Percentiles rank a stretch among this genome's conserved stretches.
These are phyloP conservation scores for Leucoagaricus sp. DNA, from an alignment of 1,284 basidiomycete species.

Conservation along the genomic window DNA sequence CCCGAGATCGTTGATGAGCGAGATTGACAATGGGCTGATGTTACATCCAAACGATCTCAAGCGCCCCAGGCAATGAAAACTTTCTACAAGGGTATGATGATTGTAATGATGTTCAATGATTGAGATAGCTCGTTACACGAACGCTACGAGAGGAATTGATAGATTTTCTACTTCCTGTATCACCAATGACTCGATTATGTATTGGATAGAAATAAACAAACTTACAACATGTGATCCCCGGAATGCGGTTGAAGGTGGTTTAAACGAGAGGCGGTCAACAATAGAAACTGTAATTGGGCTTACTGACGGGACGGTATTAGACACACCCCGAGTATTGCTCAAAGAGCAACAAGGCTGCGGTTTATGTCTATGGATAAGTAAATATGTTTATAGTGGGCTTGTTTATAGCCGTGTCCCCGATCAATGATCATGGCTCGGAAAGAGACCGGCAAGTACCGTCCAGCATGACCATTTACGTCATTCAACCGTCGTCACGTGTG, in stretches of 20 bases:
- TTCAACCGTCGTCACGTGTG: too few species aligned
- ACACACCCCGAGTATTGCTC: too few species aligned
- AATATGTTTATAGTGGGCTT: too few species aligned
- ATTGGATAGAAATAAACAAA: neutral
- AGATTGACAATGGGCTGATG: slow-evolving; percentile 48
- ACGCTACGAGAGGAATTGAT: slow-evolving; percentile 9
- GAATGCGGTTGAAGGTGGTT: neutral
- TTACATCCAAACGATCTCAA: slow-evolving; percentile 39
- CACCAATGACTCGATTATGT: slow-evolving; percentile 4
- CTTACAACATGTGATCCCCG: neutral
- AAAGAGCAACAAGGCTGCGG: too few species aligned
- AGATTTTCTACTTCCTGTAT: neutral
- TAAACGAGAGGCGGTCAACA: too few species aligned
- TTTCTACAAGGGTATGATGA: neutral
- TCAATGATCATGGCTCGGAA: too few species aligned
- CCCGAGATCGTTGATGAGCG: slow-evolving; percentile 34
- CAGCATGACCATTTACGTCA: too few species aligned
- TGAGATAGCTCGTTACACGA: neutral
- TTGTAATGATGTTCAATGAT: slow-evolving; percentile 3
- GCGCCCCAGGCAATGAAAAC: slow-evolving; percentile 20
- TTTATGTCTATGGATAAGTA: too few species aligned
- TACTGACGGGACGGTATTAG: too few species aligned
- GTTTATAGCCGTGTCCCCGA: too few species aligned
- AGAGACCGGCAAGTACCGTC: too few species aligned
- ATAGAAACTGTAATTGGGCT: too few species aligned